Conservation (phyloP, 805 yeast species). For the Ogataea minuta region DNA sequence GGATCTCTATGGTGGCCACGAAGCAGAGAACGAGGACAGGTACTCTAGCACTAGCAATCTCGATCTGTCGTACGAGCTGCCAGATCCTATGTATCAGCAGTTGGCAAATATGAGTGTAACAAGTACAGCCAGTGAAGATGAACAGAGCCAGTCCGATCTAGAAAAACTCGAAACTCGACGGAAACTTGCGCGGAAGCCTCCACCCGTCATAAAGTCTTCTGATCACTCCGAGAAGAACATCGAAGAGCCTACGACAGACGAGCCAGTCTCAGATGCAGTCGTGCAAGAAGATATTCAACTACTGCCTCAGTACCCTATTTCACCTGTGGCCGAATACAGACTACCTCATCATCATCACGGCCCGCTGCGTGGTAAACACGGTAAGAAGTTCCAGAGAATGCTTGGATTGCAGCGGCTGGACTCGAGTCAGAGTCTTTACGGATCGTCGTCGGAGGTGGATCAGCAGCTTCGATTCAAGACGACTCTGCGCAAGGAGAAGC, state of each 20-base stretch:
- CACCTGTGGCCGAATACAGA: conserved; percentile 12
- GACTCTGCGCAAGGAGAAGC: conserved; percentile 45
- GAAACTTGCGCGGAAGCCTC: conserved; percentile 19
- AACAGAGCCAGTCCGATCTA: background rate
- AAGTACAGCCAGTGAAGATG: background rate
- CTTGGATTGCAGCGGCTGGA: conserved; percentile 21
- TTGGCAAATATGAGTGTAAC: conserved; percentile 1
- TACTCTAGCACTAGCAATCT: conserved; percentile 1
- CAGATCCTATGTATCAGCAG: conserved; percentile 1
- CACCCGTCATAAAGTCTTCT: conserved; percentile 9
- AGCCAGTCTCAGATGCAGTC: background rate
- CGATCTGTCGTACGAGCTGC: conserved; percentile 6
- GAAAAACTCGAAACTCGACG: conserved; percentile 1
- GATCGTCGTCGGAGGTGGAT: conserved; percentile 1
- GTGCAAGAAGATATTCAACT: conserved; percentile 5
- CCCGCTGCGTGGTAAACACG: conserved; percentile 23
- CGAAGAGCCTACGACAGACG: background rate
- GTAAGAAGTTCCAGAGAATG: conserved; percentile 24
- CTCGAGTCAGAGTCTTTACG: conserved; percentile 8
- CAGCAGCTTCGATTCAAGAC: conserved; percentile 44
- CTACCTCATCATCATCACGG: conserved; percentile 26
- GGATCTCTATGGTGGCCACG: background rate
- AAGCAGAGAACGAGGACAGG: background rate
- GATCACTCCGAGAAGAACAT: background rate
- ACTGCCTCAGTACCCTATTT: conserved; percentile 25